Percentiles rank a stretch among this genome's conserved stretches.
phyloP scores from a whole-genome alignment of 1,284 basidiomycete species.

The Puccinia polysora region DNA sequence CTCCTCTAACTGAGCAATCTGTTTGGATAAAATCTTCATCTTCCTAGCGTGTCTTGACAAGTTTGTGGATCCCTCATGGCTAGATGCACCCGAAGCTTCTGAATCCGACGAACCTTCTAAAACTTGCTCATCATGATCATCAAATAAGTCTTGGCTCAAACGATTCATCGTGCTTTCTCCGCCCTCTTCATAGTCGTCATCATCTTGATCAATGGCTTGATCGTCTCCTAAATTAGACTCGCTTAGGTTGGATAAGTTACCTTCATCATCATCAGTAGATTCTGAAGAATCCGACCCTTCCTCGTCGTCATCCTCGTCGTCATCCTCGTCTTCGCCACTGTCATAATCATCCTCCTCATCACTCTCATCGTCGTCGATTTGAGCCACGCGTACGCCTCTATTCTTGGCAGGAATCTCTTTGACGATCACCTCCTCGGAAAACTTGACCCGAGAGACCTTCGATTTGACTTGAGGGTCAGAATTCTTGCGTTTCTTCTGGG shows the following conservation, averaged over 20 bases:
- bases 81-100: conserved; percentile 46
- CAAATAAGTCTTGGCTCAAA: conserved; percentile 59
- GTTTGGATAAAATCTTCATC: conserved; percentile 56
- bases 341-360: conserved; percentile 42
- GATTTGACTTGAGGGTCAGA: background rate
- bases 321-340: conserved; percentile 58
- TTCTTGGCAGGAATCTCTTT: conserved; percentile 44
- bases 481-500: conserved; percentile 50
- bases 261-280: conserved; percentile 45
- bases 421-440: conserved; percentile 44
- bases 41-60: conserved; percentile 58
- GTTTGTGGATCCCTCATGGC: conserved; percentile 47
- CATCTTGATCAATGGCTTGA: conserved; percentile 7
- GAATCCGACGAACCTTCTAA: conserved; percentile 53
- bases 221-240: background rate
- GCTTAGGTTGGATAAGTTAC: background rate
- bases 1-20: conserved; percentile 59
- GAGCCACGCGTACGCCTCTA: conserved; percentile 24
- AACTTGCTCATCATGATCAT: conserved; percentile 58
- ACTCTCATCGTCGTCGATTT: background rate
- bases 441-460: conserved; percentile 29
- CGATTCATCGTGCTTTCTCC: conserved; percentile 55
- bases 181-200: conserved; percentile 41
- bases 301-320: conserved; percentile 52
- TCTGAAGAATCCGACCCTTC: conserved; percentile 45